Conservation (phyloP, 208 protist species). For the Leishmania tarentolae region DNA sequence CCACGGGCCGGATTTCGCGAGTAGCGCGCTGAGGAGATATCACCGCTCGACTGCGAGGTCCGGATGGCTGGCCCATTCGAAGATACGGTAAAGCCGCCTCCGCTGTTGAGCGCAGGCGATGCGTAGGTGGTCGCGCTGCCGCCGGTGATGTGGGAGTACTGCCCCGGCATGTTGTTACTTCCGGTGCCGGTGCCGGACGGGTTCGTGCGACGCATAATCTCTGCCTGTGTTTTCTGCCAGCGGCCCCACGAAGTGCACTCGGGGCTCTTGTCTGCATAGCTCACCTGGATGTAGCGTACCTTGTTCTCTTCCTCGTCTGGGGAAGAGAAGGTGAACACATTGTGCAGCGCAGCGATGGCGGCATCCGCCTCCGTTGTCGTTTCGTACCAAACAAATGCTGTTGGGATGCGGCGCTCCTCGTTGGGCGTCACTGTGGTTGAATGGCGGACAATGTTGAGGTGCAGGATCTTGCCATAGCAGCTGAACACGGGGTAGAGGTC, state of each 20-base stretch:
- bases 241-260: slow-evolving; percentile 46
- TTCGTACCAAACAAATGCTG: slow-evolving; percentile 72
- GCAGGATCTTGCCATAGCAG: slow-evolving; percentile 55
- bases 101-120: slow-evolving; percentile 10
- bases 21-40: slow-evolving; percentile 16
- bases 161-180: slow-evolving; percentile 22
- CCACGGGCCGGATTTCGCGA: slow-evolving; percentile 22
- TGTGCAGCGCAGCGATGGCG: slow-evolving; percentile 71
- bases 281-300: slow-evolving; percentile 71
- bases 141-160: slow-evolving; percentile 7
- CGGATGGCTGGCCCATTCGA: slow-evolving; percentile 14
- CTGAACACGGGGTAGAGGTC: slow-evolving; percentile 68
- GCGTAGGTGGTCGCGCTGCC: slow-evolving; percentile 5
- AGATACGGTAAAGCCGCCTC: slow-evolving; percentile 20
- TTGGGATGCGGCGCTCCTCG: slow-evolving; percentile 58
- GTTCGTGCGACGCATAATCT: slow-evolving; percentile 38
- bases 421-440: slow-evolving; percentile 65
- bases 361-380: slow-evolving; percentile 61
- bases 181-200: slow-evolving; percentile 27
- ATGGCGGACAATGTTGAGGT: slow-evolving; percentile 67
- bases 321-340: slow-evolving; percentile 62
- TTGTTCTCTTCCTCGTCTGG: slow-evolving; percentile 52
- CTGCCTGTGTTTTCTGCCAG: slow-evolving; percentile 51
- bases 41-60: slow-evolving; percentile 30
- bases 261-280: slow-evolving; percentile 64